Conservation (phyloP, 352 stramenopile genomes). For the Pythium pyrilobum region DNA sequence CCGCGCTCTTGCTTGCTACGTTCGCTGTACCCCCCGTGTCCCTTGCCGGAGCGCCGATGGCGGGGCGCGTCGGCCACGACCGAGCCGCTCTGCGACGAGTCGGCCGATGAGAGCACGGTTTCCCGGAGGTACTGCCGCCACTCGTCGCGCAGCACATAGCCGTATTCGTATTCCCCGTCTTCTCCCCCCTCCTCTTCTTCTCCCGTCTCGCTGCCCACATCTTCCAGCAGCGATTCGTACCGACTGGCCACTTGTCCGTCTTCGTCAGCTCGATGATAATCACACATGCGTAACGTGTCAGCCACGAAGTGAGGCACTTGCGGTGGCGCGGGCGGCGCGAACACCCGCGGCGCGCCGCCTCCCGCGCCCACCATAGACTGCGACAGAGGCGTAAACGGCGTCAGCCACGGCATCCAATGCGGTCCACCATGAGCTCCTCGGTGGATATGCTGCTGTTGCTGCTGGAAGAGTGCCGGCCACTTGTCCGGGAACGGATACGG, state of each 20-base stretch:
- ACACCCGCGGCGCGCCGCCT: too few species aligned
- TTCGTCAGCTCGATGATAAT: too few species aligned
- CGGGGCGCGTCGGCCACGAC: too few species aligned
- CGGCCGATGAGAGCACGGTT: slow-evolving; percentile 2
- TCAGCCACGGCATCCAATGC: slow-evolving; percentile 34
- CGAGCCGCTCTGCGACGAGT: not conserved
- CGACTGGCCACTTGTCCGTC: not conserved
- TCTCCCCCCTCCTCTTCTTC: slow-evolving; percentile 15
- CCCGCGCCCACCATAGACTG: not conserved
- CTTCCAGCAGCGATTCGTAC: too few species aligned
- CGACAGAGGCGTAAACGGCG: slow-evolving; percentile 18
- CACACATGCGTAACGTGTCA: too few species aligned
- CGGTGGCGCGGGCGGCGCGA: too few species aligned
- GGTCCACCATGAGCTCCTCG: not conserved
- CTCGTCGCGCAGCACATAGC: slow-evolving; percentile 65
- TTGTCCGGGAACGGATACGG: slow-evolving; percentile 74
- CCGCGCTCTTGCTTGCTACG: too few species aligned
- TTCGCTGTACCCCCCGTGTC: too few species aligned
- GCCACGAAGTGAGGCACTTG: too few species aligned
- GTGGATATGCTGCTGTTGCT: slow-evolving; percentile 3
- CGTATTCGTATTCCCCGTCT: slow-evolving; percentile 60
- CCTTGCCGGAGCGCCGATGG: too few species aligned
- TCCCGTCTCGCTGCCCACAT: not conserved
- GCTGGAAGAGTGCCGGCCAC: slow-evolving; percentile 47
- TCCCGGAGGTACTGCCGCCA: slow-evolving; percentile 52